Percentiles rank a stretch among this genome's conserved stretches.
phyloP scores from a whole-genome alignment of 23 red algal genomes.

The Gracilaria domingensis region DNA sequence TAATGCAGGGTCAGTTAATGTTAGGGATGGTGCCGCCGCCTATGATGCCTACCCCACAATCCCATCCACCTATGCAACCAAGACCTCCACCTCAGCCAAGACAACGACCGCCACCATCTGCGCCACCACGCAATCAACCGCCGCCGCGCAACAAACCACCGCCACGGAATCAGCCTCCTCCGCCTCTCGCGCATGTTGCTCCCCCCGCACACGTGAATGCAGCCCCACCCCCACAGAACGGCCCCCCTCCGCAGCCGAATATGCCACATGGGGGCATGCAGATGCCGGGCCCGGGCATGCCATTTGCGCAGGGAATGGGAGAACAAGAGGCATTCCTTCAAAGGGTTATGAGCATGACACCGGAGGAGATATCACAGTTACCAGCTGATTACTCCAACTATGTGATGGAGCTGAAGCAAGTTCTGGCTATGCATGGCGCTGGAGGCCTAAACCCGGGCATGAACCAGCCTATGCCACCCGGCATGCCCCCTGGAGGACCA shows the following conservation, averaged over 20 bases:
- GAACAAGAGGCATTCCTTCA: constrained; percentile 75
- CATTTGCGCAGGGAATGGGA: constrained; percentile 5
- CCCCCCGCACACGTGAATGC: constrained; percentile 14
- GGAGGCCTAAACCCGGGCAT: constrained; percentile 17
- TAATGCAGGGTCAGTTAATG: constrained; percentile 89
- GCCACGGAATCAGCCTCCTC: constrained; percentile 17
- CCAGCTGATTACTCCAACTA: constrained; percentile 77
- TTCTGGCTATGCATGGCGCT: constrained; percentile 34
- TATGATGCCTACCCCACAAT: constrained; percentile 40
- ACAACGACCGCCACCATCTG: constrained; percentile 12
- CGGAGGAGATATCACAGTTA: constrained; percentile 77
- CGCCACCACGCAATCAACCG: constrained; percentile 27
- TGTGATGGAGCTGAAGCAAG: constrained; percentile 65
- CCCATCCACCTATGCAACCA: constrained; percentile 38
- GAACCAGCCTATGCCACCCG: constrained; percentile 28
- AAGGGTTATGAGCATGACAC: constrained; percentile 82
- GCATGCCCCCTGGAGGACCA: constrained; percentile 14
- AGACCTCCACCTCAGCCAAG: constrained; percentile 21
- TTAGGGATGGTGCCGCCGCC: constrained; percentile 84
- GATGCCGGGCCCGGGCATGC: constrained; percentile 35
- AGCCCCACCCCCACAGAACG: constrained; percentile 9
- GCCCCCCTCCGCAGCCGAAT: constrained; percentile 26
- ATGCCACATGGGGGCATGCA: constrained; percentile 31
- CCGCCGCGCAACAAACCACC: constrained; percentile 12
- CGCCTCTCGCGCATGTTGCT: constrained; percentile 4